Percentiles rank a stretch among this genome's conserved stretches.
Conservation (phyloP, 805 yeast species). For the Pichia heedii region DNA sequence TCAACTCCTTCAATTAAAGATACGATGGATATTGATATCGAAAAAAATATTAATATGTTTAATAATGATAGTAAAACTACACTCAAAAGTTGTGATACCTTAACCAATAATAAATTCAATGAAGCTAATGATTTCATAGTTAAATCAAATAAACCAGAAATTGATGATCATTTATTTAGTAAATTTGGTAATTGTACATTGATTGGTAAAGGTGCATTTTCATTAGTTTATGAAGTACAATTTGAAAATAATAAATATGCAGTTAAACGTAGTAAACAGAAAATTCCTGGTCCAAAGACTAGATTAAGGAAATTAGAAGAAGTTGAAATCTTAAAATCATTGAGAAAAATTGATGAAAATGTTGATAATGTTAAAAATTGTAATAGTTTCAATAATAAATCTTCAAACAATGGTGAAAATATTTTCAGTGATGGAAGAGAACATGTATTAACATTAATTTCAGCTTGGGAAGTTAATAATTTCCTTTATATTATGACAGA, state of each 20-base stretch:
- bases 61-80: neutral
- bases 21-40: neutral
- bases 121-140: no score
- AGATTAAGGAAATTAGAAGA: conserved; percentile 61
- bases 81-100: neutral
- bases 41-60: neutral
- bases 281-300: conserved; percentile 48
- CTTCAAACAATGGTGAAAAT: no score
- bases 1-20: neutral
- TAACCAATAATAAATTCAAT: neutral
- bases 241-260: conserved; percentile 68
- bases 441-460: conserved; percentile 69
- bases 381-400: conserved; percentile 5
- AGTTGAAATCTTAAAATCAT: conserved; percentile 52
- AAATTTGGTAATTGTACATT: conserved; percentile 58
- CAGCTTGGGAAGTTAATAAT: conserved; percentile 75
- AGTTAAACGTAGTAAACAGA: conserved; percentile 75
- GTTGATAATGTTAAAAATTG: neutral
- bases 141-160: conserved; percentile 3
- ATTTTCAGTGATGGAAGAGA: conserved; percentile 31
- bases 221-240: conserved; percentile 75
- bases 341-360: conserved; percentile 14
- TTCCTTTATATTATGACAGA: conserved; percentile 89
- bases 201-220: conserved; percentile 83
- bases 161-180: conserved; percentile 37